phyloP scores from a whole-genome alignment of 768 basidiomycete species.

The Naganishia friedmannii region DNA sequence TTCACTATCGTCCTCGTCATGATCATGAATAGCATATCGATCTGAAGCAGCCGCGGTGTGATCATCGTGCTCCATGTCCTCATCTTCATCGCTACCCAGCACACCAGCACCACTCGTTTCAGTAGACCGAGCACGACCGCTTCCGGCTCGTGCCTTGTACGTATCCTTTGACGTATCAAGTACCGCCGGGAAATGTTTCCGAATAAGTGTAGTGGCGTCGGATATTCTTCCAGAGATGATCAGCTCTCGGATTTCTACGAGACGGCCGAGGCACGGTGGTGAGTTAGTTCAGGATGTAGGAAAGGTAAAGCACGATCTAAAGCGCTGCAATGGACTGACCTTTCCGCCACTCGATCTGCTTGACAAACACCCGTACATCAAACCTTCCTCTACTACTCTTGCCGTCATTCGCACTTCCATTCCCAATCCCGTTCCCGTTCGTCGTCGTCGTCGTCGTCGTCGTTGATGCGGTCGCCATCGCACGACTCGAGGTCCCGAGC shows the following conservation, averaged over 20 bases:
- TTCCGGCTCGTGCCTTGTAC: neutral
- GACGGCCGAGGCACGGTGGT: neutral
- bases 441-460: too few relatives aligned
- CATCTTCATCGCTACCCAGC: slow-evolving; percentile 34
- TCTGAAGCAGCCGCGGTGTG: slow-evolving; percentile 32
- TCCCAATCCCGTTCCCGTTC: neutral
- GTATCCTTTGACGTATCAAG: slow-evolving; percentile 49
- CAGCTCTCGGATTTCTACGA: slow-evolving; percentile 56
- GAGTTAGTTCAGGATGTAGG: neutral
- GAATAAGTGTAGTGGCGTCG: slow-evolving; percentile 64
- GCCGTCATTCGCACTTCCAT: neutral
- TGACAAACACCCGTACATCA: slow-evolving; percentile 13
- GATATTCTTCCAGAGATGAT: slow-evolving; percentile 72
- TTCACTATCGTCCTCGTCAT: neutral
- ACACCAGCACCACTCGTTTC: slow-evolving; percentile 29
- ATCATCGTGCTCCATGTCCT: slow-evolving; percentile 39
- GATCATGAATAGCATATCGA: slow-evolving; percentile 10
- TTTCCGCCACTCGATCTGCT: slow-evolving; percentile 28
- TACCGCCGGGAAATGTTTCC: slow-evolving; percentile 70
- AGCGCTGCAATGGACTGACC: neutral
- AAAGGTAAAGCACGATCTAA: too few relatives aligned
- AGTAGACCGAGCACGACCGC: slow-evolving; percentile 22
- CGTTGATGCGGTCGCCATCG: neutral
- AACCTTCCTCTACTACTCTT: neutral
- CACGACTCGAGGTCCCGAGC: neutral